phyloP scores from a whole-genome alignment of 2,329 filamentous ascomycete genomes.

The Fusarium bactridioides region DNA sequence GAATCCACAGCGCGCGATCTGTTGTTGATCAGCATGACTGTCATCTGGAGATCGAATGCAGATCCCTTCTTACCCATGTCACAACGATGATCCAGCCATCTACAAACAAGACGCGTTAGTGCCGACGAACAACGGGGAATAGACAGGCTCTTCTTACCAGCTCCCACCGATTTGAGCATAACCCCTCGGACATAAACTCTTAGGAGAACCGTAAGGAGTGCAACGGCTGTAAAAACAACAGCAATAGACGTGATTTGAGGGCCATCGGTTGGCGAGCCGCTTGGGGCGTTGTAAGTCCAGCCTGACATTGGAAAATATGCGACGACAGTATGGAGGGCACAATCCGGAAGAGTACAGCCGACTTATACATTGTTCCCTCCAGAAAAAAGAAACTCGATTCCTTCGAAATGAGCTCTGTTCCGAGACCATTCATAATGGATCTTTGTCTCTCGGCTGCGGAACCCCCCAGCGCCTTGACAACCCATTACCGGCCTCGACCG shows the following conservation, averaged over 20 bases:
- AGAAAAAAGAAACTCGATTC: background rate
- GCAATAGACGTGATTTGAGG: slow-evolving; percentile 16
- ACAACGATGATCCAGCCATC: slow-evolving; percentile 32
- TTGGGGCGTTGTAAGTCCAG: slow-evolving; percentile 23
- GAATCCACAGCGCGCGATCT: slow-evolving; percentile 48
- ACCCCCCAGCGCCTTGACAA: background rate
- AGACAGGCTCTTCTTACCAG: background rate
- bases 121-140: background rate
- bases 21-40: background rate
- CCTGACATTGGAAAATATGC: slow-evolving; percentile 11
- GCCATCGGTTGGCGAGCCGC: slow-evolving; percentile 15
- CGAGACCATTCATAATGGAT: background rate
- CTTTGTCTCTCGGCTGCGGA: background rate
- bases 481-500: background rate
- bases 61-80: slow-evolving; percentile 19
- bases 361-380: background rate
- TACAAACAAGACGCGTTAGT: background rate
- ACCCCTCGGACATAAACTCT: slow-evolving; percentile 19
- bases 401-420: background rate
- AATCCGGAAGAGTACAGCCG: background rate
- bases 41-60: background rate
- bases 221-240: slow-evolving; percentile 9
- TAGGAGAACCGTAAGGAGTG: slow-evolving; percentile 2
- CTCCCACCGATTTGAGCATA: slow-evolving; percentile 26
- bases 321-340: background rate